Percentiles rank a stretch among this genome's conserved stretches.
phyloP scores from a whole-genome alignment of 345 rosid genomes.

The Ailanthus altissimus region DNA sequence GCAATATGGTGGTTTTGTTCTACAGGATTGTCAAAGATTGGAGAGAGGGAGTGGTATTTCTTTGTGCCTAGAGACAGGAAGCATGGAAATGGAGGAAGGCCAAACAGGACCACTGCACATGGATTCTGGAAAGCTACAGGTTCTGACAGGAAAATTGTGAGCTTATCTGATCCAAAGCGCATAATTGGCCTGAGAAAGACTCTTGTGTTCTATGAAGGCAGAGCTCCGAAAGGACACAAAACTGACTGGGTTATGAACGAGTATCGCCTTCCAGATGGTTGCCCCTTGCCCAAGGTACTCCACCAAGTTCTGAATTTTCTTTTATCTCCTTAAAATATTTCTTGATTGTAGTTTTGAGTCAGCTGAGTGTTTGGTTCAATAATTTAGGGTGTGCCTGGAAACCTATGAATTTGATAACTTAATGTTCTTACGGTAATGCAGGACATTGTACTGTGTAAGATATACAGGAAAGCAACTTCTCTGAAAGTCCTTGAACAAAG shows the following conservation, averaged over 20 bases:
- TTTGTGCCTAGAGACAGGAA: conserved; percentile 91
- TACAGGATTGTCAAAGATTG: conserved; percentile 67
- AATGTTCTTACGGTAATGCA: conserved; percentile 27
- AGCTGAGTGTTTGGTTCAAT: too few species aligned
- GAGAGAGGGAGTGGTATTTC: conserved; percentile 96
- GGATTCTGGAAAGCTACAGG: conserved; percentile 99
- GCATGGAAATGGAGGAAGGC: conserved; percentile 83
- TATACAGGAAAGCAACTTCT: conserved; percentile 89
- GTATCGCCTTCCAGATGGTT: conserved; percentile 81
- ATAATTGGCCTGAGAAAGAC: conserved; percentile 79
- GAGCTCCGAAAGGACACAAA: conserved; percentile 88
- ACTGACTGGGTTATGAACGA: conserved; percentile 99
- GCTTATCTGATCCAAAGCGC: conserved; percentile 66
- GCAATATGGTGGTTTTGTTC: background rate
- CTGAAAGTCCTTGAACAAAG: conserved; percentile 82
- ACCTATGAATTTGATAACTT: background rate
- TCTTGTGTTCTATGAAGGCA: conserved; percentile 86
- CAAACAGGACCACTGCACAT: conserved; percentile 74
- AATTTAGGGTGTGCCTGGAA: background rate
- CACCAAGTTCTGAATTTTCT: background rate
- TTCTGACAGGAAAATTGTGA: conserved; percentile 76
- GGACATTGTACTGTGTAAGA: conserved; percentile 93
- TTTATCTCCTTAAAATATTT: background rate
- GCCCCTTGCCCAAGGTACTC: conserved; percentile 66
- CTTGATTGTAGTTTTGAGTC: too few species aligned